Conservation (phyloP, 306 rosid species). For the Gleditsia sinensis region DNA sequence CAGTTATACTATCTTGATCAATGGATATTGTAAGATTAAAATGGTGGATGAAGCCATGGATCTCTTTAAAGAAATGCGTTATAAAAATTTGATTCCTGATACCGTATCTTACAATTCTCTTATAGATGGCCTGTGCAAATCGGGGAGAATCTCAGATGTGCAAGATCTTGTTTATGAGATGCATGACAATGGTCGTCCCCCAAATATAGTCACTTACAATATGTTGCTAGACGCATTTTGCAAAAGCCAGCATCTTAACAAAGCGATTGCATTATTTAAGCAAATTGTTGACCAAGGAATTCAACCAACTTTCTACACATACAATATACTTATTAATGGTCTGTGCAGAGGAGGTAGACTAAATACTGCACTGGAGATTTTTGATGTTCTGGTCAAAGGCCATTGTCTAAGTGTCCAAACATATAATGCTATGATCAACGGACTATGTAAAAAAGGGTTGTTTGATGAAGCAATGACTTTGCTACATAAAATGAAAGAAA, state of each 20-base stretch:
- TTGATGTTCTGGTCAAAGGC: constrained; percentile 14
- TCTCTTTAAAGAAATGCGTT: constrained; percentile 28
- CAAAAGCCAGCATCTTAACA: constrained; percentile 26
- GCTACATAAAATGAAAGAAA: neutral
- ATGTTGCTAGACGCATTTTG: constrained; percentile 38
- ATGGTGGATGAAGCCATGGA: constrained; percentile 39
- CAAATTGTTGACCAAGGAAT: neutral
- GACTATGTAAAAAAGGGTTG: constrained; percentile 7
- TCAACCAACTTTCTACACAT: neutral
- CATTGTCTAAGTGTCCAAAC: neutral
- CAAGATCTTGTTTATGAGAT: constrained; percentile 28
- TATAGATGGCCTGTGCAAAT: constrained; percentile 45
- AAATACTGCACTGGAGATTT: neutral
- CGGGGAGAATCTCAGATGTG: constrained; percentile 24
- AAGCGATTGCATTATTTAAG: constrained; percentile 28
- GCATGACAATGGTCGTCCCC: constrained; percentile 29
- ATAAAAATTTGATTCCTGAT: constrained; percentile 23
- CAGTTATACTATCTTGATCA: constrained; percentile 43
- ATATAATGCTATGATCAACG: constrained; percentile 7
- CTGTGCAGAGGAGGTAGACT: constrained; percentile 15
- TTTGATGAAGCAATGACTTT: neutral
- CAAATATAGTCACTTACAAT: constrained; percentile 39
- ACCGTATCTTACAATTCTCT: constrained; percentile 33
- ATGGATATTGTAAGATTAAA: constrained; percentile 40
- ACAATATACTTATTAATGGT: constrained; percentile 22